A percentile compares a stretch with the other conserved stretches of the same genome.
Evolutionary conservation across 306 rosid species (phyloP).

Genomic region (Astragalus membranaceus): DNA sequence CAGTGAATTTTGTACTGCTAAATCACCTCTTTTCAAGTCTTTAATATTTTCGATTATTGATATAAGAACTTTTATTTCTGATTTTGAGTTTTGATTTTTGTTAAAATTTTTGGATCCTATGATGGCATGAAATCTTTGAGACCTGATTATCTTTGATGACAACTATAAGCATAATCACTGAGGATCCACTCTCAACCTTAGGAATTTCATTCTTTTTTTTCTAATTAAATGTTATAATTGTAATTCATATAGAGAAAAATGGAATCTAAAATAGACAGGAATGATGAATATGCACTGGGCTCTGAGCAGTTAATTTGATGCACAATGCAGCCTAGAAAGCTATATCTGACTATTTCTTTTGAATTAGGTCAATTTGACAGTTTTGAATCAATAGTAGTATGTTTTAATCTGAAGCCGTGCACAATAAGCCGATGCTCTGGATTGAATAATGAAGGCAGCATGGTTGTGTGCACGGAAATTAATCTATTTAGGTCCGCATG

Average conservation of each 20-base stretch:
- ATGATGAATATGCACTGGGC: constrained; percentile 87
- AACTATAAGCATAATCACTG: constrained; percentile 76
- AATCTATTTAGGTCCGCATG: constrained; percentile 55
- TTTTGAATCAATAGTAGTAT: no score
- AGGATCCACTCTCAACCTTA: constrained; percentile 32
- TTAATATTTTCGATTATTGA: not conserved
- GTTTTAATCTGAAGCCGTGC: constrained; percentile 31
- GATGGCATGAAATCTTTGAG: constrained; percentile 99
- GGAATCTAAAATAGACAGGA: not conserved
- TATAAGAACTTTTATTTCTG: not conserved
- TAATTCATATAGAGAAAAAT: not conserved
- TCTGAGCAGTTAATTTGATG: constrained; percentile 75
- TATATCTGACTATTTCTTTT: constrained; percentile 48
- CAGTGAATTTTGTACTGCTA: constrained; percentile 77
- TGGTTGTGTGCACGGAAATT: constrained; percentile 82
- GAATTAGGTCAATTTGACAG: no score
- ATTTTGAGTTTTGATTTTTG: not conserved
- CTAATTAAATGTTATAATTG: accelerated
- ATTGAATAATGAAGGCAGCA: constrained; percentile 62
- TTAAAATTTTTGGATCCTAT: constrained; percentile 39
- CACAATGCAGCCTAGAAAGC: constrained; percentile 93
- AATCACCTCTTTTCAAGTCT: not conserved
- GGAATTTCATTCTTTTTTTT: accelerated
- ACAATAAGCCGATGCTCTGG: constrained; percentile 99
- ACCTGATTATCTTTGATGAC: constrained; percentile 89